A percentile compares a stretch with the other conserved stretches of the same genome.
phyloP scores from a whole-genome alignment of 192 early-diverging fungal species.

The Backusella circina region DNA sequence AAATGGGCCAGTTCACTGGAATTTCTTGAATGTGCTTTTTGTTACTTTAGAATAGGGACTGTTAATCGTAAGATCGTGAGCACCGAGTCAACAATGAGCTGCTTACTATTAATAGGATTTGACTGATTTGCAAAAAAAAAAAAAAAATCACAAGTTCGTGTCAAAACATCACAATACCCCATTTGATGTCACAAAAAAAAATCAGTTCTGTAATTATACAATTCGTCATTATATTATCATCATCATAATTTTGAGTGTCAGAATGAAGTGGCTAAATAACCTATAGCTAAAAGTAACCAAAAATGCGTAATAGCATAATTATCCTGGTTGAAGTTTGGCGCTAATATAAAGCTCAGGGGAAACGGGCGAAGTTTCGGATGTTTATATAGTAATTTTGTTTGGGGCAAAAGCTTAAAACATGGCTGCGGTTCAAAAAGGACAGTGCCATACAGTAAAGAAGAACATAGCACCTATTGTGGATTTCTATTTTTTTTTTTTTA shows the following conservation, averaged over 20 bases:
- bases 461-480: not conserved
- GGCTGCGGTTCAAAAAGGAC: not conserved
- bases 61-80: no score
- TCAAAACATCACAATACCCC: not conserved
- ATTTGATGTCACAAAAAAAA: not conserved
- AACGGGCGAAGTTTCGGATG: not conserved
- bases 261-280: not conserved
- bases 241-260: not conserved
- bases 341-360: not conserved
- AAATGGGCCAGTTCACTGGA: not conserved
- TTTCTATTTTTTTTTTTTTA: not conserved
- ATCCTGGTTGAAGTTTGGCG: not conserved
- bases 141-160: not conserved
- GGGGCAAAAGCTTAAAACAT: conserved; percentile 1
- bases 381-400: not conserved
- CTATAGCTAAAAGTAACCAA: not conserved
- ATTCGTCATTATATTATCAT: conserved; percentile 5
- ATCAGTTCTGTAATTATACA: not conserved
- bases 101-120: not conserved
- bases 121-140: not conserved
- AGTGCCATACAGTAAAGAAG: not conserved
- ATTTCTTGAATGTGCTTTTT: not conserved
- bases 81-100: not conserved
- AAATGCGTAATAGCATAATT: not conserved
- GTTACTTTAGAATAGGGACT: not conserved